Evolutionary conservation across 2,329 filamentous ascomycete genomes (phyloP).

Genomic region (Beauveria brongniartii): DNA sequence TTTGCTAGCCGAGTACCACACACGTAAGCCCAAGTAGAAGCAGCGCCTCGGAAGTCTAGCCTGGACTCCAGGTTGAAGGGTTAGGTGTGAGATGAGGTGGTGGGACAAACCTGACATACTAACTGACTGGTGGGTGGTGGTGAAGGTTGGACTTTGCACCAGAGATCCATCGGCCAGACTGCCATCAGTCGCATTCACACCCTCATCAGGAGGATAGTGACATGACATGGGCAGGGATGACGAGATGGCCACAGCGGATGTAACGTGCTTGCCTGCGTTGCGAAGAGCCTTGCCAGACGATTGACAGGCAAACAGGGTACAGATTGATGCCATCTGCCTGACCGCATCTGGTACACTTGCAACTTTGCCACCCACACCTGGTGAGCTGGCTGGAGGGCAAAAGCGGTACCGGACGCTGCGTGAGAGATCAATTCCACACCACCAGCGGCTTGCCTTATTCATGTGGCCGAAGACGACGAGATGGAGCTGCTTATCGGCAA

Average conservation of each 20-base stretch:
- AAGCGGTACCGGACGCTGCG: conserved; percentile 9
- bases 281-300: not conserved
- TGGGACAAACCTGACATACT: not conserved
- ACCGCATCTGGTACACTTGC: conserved; percentile 7
- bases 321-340: conserved; percentile 10
- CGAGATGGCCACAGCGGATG: not conserved
- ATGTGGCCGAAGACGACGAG: not conserved
- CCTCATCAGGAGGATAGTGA: not conserved
- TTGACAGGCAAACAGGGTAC: not conserved
- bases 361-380: conserved; percentile 9
- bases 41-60: not conserved
- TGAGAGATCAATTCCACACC: not conserved
- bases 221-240: conserved; percentile 3
- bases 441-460: not conserved
- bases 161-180: not conserved
- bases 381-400: not conserved
- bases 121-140: not conserved
- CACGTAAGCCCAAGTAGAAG: conserved; percentile 1
- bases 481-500: not conserved
- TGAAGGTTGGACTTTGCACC: not conserved
- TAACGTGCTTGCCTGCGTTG: not conserved
- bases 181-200: not conserved
- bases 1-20: conserved; percentile 6
- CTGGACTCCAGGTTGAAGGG: not conserved
- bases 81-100: conserved; percentile 5